A percentile compares a stretch with the other conserved stretches of the same genome.
phyloP scores from a whole-genome alignment of 768 basidiomycete species.

The Cyclocybe aegerita region DNA sequence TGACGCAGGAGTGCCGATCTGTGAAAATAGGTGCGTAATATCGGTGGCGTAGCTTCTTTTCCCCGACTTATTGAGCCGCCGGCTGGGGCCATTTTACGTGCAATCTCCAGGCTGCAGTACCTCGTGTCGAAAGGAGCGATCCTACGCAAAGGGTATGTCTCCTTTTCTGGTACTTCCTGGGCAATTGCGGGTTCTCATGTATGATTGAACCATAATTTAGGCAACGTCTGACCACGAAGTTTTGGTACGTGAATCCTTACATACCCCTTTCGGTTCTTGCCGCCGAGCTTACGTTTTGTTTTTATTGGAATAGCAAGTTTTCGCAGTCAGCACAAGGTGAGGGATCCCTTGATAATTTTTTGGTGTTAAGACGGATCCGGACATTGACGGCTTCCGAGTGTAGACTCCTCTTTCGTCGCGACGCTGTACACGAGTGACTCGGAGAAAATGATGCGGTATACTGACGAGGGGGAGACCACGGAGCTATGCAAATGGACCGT shows the following conservation, averaged over 20 bases:
- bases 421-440: constrained; percentile 75
- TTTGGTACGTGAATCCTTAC: constrained; percentile 56
- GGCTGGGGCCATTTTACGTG: constrained; percentile 14
- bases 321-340: constrained; percentile 60
- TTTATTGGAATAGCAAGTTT: constrained; percentile 55
- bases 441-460: constrained; percentile 79
- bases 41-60: constrained; percentile 13
- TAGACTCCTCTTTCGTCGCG: constrained; percentile 82
- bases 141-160: constrained; percentile 74
- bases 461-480: constrained; percentile 76
- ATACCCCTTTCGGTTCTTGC: constrained; percentile 7
- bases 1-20: constrained; percentile 73
- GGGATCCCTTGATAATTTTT: constrained; percentile 6
- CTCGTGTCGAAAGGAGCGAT: constrained; percentile 87
- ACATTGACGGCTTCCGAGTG: background rate
- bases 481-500: constrained; percentile 90
- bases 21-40: constrained; percentile 72
- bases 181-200: constrained; percentile 16
- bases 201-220: constrained; percentile 34
- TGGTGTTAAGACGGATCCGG: background rate
- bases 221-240: constrained; percentile 80
- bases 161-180: constrained; percentile 8
- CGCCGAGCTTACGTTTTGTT: constrained; percentile 8
- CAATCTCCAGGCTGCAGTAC: constrained; percentile 66
- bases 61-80: constrained; percentile 23